phyloP scores from a whole-genome alignment of 2,329 filamentous ascomycete genomes.

The Colletotrichum spaethianum region DNA sequence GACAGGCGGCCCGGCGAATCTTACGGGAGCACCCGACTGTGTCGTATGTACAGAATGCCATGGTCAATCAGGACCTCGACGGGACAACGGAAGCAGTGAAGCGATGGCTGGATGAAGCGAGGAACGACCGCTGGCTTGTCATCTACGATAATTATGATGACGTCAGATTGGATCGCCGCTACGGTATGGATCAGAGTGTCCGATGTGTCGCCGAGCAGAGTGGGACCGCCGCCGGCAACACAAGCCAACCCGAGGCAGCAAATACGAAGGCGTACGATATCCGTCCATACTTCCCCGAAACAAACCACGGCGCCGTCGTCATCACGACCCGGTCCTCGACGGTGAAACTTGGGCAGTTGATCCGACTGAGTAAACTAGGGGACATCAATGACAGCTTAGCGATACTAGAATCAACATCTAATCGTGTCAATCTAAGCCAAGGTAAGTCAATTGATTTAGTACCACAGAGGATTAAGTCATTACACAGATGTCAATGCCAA shows the following conservation, averaged over 20 bases:
- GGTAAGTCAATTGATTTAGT: constrained; percentile 44
- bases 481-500: constrained; percentile 48
- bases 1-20: constrained; percentile 51
- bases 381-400: constrained; percentile 48
- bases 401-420: constrained; percentile 50
- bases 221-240: neutral
- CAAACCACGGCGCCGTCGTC: constrained; percentile 57
- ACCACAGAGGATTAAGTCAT: neutral
- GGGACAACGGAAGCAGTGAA: constrained; percentile 51
- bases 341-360: constrained; percentile 50
- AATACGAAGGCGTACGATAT: constrained; percentile 49
- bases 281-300: constrained; percentile 47
- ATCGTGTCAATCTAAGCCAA: constrained; percentile 42
- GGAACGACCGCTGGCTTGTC: constrained; percentile 56
- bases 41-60: constrained; percentile 44
- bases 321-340: constrained; percentile 55
- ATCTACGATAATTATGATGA: constrained; percentile 60
- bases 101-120: constrained; percentile 51
- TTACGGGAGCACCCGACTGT: constrained; percentile 45
- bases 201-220: neutral
- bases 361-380: constrained; percentile 52
- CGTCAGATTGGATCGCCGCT: constrained; percentile 46
- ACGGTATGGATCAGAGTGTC: neutral
- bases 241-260: constrained; percentile 14
- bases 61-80: constrained; percentile 46